phyloP scores from a whole-genome alignment of 768 basidiomycete genomes.

The Galerina marginata region DNA sequence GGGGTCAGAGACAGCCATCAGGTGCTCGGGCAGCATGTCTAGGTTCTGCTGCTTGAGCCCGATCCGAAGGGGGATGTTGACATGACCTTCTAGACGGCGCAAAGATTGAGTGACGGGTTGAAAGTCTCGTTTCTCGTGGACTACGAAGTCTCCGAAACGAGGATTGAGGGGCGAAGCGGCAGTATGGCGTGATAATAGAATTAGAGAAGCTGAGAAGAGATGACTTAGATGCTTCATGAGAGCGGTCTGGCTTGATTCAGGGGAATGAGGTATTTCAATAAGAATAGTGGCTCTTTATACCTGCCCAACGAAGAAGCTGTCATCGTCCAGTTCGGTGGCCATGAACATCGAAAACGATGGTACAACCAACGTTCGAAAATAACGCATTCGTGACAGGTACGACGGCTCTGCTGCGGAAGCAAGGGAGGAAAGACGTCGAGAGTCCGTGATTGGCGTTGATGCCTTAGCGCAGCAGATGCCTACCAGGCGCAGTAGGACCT shows the following conservation, averaged over 20 bases:
- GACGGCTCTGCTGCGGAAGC: no score
- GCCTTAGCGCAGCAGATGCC: not conserved
- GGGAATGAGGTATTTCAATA: not conserved
- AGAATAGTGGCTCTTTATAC: not conserved
- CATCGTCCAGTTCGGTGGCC: no score
- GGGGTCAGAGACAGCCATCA: slow-evolving; percentile 54
- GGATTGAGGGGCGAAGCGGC: slow-evolving; percentile 10
- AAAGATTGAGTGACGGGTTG: slow-evolving; percentile 11
- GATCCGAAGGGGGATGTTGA: slow-evolving; percentile 46
- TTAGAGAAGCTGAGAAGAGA: not conserved
- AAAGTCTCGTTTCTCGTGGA: slow-evolving; percentile 33
- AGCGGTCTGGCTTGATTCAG: not conserved
- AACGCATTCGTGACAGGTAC: no score
- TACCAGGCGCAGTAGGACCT: slow-evolving; percentile 2
- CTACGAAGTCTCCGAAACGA: slow-evolving; percentile 19
- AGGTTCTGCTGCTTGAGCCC: slow-evolving; percentile 54
- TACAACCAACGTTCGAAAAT: no score
- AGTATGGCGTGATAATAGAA: not conserved
- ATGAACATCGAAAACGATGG: no score
- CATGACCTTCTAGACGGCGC: slow-evolving; percentile 27
- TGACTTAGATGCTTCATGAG: not conserved
- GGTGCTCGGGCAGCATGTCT: slow-evolving; percentile 44
- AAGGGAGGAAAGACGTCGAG: no score
- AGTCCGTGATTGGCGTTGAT: no score
- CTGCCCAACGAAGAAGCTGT: not conserved